phyloP scores from a whole-genome alignment of 371 early-diverging fungal genomes.

The Coelomomyces lativittatus region DNA sequence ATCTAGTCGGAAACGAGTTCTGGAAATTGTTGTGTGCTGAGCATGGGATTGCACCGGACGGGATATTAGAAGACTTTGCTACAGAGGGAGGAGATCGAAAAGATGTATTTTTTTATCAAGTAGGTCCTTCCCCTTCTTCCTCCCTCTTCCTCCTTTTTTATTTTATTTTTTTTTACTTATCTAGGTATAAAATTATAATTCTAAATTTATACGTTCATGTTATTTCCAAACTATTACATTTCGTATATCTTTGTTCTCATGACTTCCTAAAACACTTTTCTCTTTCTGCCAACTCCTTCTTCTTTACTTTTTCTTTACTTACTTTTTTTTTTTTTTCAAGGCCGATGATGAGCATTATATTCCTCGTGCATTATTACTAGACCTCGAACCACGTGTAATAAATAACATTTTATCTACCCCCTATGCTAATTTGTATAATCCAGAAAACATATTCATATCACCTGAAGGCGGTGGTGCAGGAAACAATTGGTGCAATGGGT shows the following conservation, averaged over 20 bases:
- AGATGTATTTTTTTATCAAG: conserved; percentile 98
- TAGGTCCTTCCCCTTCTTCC: conserved; percentile 5
- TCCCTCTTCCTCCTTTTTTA: neutral
- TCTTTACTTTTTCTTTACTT: neutral
- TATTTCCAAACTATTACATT: too few species aligned
- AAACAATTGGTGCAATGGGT: conserved; percentile 87
- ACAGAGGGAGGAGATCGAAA: conserved; percentile 76
- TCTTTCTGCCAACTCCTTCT: too few species aligned
- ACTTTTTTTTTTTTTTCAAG: conserved; percentile 12
- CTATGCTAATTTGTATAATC: conserved; percentile 67
- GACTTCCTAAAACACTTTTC: too few species aligned
- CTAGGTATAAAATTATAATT: neutral
- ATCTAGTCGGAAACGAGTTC: conserved; percentile 74
- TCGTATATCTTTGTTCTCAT: too few species aligned
- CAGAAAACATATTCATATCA: conserved; percentile 68
- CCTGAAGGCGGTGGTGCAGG: conserved; percentile 91
- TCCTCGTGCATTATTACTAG: conserved; percentile 74
- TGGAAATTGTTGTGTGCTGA: conserved; percentile 77
- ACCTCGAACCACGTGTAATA: conserved; percentile 79
- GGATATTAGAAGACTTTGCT: conserved; percentile 66
- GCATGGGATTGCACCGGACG: conserved; percentile 71
- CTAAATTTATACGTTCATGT: conserved; percentile 1
- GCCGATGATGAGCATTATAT: conserved; percentile 87
- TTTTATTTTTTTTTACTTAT: too few species aligned
- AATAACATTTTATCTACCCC: conserved; percentile 48